Conservation (phyloP, 305 asterid species). For the Coffea humblotiana region DNA sequence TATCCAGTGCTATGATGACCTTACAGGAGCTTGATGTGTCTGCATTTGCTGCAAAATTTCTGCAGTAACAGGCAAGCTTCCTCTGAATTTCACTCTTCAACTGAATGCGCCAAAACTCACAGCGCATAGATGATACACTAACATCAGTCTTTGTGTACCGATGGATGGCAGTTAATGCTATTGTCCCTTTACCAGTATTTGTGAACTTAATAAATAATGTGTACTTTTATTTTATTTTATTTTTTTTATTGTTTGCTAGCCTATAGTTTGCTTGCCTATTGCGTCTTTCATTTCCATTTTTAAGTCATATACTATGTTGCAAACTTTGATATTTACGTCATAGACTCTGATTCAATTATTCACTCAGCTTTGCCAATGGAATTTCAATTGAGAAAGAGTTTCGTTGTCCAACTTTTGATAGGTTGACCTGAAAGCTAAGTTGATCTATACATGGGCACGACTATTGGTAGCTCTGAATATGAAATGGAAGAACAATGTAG, state of each 20-base stretch:
- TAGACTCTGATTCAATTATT: background rate
- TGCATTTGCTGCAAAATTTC: constrained; percentile 21
- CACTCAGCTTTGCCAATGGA: background rate
- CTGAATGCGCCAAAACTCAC: background rate
- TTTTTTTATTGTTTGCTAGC: background rate
- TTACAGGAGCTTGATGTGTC: constrained; percentile 21
- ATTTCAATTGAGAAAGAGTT: background rate
- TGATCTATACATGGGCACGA: background rate
- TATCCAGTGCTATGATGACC: constrained; percentile 11
- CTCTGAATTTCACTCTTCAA: background rate
- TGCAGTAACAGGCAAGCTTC: constrained; percentile 5
- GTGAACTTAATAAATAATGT: background rate
- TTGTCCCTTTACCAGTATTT: background rate
- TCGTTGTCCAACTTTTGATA: background rate
- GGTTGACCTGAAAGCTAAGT: background rate
- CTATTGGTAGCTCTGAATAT: background rate
- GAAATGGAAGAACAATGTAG: background rate
- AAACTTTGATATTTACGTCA: background rate
- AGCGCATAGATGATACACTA: background rate
- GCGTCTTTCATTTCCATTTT: background rate
- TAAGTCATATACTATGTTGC: background rate
- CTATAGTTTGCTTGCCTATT: background rate
- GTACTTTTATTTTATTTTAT: background rate
- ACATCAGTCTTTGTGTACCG: background rate
- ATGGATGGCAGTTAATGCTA: background rate